Conservation (phyloP, 1,284 basidiomycete species). For the Phylloboletellus chloephorus region DNA sequence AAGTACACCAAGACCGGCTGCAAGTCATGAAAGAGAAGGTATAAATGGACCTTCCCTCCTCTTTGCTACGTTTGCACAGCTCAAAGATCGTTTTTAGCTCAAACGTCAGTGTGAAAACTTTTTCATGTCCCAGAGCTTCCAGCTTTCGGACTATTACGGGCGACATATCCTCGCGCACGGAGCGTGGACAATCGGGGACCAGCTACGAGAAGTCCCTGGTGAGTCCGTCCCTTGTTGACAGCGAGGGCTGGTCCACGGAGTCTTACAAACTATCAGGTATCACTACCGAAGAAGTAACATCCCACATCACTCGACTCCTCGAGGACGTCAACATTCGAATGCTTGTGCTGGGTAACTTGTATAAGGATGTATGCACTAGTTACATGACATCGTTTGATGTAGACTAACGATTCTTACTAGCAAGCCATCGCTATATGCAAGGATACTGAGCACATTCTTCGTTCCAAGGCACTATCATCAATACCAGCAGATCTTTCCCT, state of each 20-base stretch:
- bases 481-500: conserved; percentile 45
- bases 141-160: conserved; percentile 75
- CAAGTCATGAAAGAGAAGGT: conserved; percentile 85
- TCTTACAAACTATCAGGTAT: conserved; percentile 6
- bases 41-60: conserved; percentile 17
- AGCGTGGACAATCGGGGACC: conserved; percentile 80
- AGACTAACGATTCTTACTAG: conserved; percentile 34
- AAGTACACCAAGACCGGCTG: conserved; percentile 70
- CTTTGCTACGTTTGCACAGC: conserved; percentile 3
- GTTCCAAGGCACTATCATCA: conserved; percentile 50
- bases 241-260: background rate
- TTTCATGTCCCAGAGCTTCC: conserved; percentile 79
- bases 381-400: background rate
- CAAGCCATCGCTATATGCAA: conserved; percentile 75
- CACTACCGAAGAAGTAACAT: conserved; percentile 61
- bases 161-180: conserved; percentile 66
- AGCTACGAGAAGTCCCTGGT: conserved; percentile 75
- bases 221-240: conserved; percentile 29
- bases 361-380: conserved; percentile 57
- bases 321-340: conserved; percentile 70
- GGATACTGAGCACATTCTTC: conserved; percentile 66
- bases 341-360: conserved; percentile 83
- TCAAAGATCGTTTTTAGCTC: conserved; percentile 39
- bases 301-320: conserved; percentile 62
- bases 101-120: conserved; percentile 83